These are phyloP conservation scores for Diaporthe sp. DNA, from an alignment of 2,329 filamentous ascomycete genomes.

Conservation along the genomic window DNA sequence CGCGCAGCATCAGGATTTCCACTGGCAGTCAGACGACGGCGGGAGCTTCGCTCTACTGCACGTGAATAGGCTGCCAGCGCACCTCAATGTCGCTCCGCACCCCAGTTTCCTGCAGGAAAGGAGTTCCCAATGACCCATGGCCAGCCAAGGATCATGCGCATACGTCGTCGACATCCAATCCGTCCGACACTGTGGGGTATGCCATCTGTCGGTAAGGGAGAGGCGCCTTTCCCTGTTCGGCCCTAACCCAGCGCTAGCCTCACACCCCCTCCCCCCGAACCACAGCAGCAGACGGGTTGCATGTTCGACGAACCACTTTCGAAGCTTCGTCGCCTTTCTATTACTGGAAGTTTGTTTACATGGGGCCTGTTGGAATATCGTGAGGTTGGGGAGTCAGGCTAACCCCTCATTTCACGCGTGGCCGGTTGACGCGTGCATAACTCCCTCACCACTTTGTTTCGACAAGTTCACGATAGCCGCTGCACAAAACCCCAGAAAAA, in stretches of 20 bases:
- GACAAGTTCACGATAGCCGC: conserved; percentile 36
- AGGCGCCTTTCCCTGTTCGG: conserved; percentile 25
- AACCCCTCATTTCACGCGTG: conserved; percentile 6
- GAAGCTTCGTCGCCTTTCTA: conserved; percentile 16
- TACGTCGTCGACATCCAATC: conserved; percentile 24
- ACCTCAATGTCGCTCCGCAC: conserved; percentile 16
- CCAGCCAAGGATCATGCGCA: conserved; percentile 24
- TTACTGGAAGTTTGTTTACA: conserved; percentile 37
- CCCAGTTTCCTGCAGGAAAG: conserved; percentile 23
- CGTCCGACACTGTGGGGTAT: conserved; percentile 30
- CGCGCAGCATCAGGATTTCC: conserved; percentile 30
- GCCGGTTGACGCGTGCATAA: conserved; percentile 27
- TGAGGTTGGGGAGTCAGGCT: conserved; percentile 34
- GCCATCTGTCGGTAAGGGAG: conserved; percentile 28
- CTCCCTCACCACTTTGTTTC: background rate
- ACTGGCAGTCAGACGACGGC: conserved; percentile 33
- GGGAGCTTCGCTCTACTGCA: conserved; percentile 12
- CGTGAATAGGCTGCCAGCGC: conserved; percentile 25
- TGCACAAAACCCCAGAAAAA: conserved; percentile 16
- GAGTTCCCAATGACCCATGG: conserved; percentile 7
- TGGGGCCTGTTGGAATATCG: conserved; percentile 28
- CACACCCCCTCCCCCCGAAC: conserved; percentile 20
- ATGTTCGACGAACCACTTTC: conserved; percentile 33
- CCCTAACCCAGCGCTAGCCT: conserved; percentile 34
- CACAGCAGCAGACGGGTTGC: conserved; percentile 11